phyloP scores from a whole-genome alignment of 169 alveolate genomes.

The Amoebophrya sp. region DNA sequence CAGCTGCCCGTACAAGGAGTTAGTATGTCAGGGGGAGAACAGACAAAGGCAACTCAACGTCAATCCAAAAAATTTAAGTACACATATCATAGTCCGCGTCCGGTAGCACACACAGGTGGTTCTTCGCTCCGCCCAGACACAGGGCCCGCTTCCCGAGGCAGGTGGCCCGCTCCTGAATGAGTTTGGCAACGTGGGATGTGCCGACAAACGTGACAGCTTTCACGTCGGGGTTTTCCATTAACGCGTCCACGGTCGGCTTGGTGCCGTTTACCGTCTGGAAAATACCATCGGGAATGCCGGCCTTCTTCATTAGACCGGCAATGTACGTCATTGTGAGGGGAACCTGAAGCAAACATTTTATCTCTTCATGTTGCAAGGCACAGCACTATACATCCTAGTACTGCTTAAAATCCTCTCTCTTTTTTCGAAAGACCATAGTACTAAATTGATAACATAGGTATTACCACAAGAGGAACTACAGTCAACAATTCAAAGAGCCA shows the following conservation, averaged over 20 bases:
- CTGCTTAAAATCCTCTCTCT: too few species aligned
- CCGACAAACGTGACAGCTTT: neutral
- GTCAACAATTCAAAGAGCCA: too few species aligned
- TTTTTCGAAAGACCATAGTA: too few species aligned
- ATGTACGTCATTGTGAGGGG: neutral
- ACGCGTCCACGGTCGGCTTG: neutral
- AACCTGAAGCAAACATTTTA: too few species aligned
- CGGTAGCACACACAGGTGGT: neutral
- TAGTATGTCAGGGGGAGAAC: too few species aligned
- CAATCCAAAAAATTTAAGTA: too few species aligned
- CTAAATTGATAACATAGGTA: too few species aligned
- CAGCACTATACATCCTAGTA: too few species aligned
- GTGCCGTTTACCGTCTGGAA: neutral
- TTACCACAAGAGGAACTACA: too few species aligned
- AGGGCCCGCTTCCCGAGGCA: neutral
- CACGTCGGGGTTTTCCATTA: neutral
- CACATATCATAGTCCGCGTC: constrained; percentile 15
- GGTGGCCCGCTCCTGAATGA: neutral
- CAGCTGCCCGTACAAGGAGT: too few species aligned
- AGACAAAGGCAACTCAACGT: too few species aligned
- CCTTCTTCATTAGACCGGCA: neutral
- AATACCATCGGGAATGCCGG: neutral
- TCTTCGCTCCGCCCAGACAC: constrained; percentile 19
- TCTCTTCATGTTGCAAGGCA: too few species aligned
- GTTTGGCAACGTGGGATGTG: neutral